phyloP scores from a whole-genome alignment of 1,284 basidiomycete genomes.

The Phlebopus sp. region DNA sequence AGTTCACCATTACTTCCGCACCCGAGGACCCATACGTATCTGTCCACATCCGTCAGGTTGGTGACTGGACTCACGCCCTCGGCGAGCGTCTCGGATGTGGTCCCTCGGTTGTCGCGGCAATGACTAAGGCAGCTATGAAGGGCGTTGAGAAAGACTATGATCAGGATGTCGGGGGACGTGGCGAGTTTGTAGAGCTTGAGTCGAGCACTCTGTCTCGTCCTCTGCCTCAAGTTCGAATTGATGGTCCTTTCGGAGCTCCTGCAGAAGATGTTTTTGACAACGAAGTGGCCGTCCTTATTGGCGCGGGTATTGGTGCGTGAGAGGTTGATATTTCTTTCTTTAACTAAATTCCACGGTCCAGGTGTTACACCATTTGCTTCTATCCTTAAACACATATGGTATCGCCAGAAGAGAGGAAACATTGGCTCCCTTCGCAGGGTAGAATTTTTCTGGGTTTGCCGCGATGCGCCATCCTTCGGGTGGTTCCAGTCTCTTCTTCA shows the following conservation, averaged over 20 bases:
- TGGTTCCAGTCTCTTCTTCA: constrained; percentile 89
- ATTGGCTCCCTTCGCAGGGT: constrained; percentile 78
- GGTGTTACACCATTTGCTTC: constrained; percentile 88
- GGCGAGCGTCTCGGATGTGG: constrained; percentile 82
- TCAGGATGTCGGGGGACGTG: constrained; percentile 49
- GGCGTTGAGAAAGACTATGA: constrained; percentile 63
- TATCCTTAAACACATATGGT: constrained; percentile 92
- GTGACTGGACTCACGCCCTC: constrained; percentile 81
- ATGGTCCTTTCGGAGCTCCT: constrained; percentile 86
- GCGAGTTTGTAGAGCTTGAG: constrained; percentile 79
- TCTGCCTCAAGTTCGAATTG: constrained; percentile 76
- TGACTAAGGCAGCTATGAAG: constrained; percentile 73
- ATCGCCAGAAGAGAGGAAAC: constrained; percentile 74
- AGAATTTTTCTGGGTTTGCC: constrained; percentile 90
- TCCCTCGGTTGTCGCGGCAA: constrained; percentile 66
- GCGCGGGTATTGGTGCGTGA: constrained; percentile 80
- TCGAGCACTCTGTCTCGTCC: constrained; percentile 40
- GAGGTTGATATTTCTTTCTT: neutral
- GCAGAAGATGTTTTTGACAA: constrained; percentile 86
- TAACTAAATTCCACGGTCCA: constrained; percentile 23
- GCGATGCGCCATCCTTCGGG: constrained; percentile 85
- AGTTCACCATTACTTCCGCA: constrained; percentile 92
- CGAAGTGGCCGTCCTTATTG: constrained; percentile 83
- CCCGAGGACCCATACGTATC: constrained; percentile 89
- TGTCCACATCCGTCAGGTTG: constrained; percentile 87